phyloP scores from a whole-genome alignment of 179 eudicot genomes.

The Beta macrorhiza region DNA sequence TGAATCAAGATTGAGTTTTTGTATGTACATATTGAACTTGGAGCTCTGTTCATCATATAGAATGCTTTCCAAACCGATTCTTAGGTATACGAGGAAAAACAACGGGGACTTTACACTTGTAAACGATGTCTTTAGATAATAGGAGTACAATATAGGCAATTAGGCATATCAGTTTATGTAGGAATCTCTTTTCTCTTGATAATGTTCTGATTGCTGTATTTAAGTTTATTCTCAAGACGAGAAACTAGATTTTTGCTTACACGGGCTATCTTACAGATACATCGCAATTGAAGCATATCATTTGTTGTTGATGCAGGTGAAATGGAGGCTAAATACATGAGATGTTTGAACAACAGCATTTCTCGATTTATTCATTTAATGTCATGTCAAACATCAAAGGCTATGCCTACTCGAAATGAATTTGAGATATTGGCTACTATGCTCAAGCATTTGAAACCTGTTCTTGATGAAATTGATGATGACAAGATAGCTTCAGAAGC shows the following conservation, averaged over 20 bases:
- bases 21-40: background rate
- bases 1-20: background rate
- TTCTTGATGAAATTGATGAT: constrained; percentile 65
- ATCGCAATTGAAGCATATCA: background rate
- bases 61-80: background rate
- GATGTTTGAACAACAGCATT: constrained; percentile 70
- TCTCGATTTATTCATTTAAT: constrained; percentile 85
- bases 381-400: constrained; percentile 55
- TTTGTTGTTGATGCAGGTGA: constrained; percentile 41
- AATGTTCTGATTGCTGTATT: background rate
- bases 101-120: background rate
- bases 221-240: background rate
- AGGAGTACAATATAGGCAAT: background rate
- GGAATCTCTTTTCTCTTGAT: background rate
- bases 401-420: constrained; percentile 58
- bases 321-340: constrained; percentile 66
- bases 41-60: background rate
- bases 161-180: background rate
- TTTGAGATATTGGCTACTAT: constrained; percentile 44
- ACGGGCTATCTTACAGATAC: background rate
- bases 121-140: background rate
- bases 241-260: background rate
- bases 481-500: constrained; percentile 46
- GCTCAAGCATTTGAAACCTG: constrained; percentile 67
- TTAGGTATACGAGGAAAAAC: background rate